Conservation (phyloP, 2,329 filamentous ascomycete species). For the Emmonsia crescens region DNA sequence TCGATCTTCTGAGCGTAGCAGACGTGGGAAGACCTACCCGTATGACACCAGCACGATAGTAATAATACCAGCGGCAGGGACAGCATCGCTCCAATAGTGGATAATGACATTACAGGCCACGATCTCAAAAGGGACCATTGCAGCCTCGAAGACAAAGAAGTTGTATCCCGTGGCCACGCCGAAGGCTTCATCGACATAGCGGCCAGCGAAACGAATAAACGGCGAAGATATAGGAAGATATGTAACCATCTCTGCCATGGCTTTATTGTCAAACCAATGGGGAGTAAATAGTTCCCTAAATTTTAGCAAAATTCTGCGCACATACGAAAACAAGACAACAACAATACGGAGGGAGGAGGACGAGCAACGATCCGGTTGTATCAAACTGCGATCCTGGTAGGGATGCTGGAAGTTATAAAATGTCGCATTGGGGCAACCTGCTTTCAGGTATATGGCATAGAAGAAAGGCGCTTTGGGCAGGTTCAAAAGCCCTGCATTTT, state of each 20-base stretch:
- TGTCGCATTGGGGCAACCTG: constrained; percentile 1
- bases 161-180: constrained; percentile 40
- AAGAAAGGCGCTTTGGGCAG: neutral
- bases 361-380: neutral
- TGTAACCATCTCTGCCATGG: constrained; percentile 41
- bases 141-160: constrained; percentile 42
- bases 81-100: constrained; percentile 38
- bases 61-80: constrained; percentile 38
- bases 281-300: constrained; percentile 8
- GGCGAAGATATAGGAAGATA: constrained; percentile 38
- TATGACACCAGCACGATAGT: constrained; percentile 37
- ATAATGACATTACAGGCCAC: constrained; percentile 42
- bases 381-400: neutral
- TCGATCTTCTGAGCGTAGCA: neutral
- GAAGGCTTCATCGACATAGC: constrained; percentile 40
- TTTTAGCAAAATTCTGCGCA: constrained; percentile 12
- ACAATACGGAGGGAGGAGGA: neutral
- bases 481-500: neutral
- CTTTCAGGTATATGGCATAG: neutral
- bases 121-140: constrained; percentile 43
- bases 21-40: constrained; percentile 20
- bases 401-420: neutral
- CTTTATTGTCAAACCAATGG: constrained; percentile 7
- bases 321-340: neutral
- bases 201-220: constrained; percentile 37